Percentiles rank a stretch among this genome's conserved stretches.
These are phyloP conservation scores for Funneliformis mosseae DNA, from an alignment of 192 early-diverging fungal species.

Conservation along the genomic window DNA sequence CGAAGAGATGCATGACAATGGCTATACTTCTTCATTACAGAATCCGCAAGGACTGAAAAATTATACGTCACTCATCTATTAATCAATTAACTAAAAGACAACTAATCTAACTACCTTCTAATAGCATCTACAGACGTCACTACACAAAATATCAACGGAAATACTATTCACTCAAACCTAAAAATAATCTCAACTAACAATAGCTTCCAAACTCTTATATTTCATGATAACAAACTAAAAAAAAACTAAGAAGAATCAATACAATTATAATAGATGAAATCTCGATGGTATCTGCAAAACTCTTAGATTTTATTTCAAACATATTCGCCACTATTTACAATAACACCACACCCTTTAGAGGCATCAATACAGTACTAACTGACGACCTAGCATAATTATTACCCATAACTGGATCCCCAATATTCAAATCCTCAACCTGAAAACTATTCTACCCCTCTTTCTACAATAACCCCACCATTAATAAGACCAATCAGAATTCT, in stretches of 20 bases:
- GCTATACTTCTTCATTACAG: background rate
- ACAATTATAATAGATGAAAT: no score
- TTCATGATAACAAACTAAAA: no score
- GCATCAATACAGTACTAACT: conserved; percentile 4
- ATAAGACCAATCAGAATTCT: no score
- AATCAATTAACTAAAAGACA: background rate
- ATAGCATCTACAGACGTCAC: background rate
- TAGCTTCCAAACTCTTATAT: no score
- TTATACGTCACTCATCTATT: background rate
- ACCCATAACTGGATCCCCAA: background rate
- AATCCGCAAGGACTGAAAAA: background rate
- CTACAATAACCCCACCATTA: background rate
- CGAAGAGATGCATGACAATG: background rate
- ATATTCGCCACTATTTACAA: background rate
- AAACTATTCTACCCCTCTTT: background rate
- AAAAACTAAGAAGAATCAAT: no score
- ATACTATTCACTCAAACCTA: background rate
- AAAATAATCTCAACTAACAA: no score
- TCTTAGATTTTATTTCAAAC: background rate
- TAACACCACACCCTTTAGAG: background rate
- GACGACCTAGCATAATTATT: background rate
- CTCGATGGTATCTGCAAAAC: no score
- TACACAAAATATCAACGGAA: background rate
- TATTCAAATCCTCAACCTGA: background rate
- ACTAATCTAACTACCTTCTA: background rate